These are phyloP conservation scores for Earliella scabrosa DNA, from an alignment of 1,284 basidiomycete species.

Conservation along the genomic window DNA sequence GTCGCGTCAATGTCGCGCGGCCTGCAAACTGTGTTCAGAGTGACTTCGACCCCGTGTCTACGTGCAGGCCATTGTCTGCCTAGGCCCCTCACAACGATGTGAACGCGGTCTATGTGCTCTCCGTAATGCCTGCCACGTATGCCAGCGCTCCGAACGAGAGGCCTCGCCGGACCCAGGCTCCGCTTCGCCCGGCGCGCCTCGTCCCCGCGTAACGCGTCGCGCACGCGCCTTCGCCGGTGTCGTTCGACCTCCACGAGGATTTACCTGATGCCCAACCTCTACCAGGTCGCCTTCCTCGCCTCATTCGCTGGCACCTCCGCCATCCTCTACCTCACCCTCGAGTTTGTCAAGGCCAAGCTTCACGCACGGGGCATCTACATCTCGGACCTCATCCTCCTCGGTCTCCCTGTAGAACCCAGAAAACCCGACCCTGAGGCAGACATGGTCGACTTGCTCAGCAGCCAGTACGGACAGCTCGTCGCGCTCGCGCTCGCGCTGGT, in stretches of 20 bases:
- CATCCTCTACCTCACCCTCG: conserved; percentile 48
- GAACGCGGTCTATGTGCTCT: too few relatives aligned
- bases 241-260: conserved; percentile 7
- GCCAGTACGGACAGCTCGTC: conserved; percentile 38
- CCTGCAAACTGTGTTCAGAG: not conserved
- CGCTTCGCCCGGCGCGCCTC: not conserved
- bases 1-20: not conserved
- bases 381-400: conserved; percentile 64
- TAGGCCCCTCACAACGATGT: too few relatives aligned
- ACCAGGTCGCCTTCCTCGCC: conserved; percentile 55
- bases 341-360: conserved; percentile 49
- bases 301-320: conserved; percentile 54
- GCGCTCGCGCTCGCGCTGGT: conserved; percentile 42
- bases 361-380: conserved; percentile 59
- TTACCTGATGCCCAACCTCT: conserved; percentile 43
- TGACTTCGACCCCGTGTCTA: too few relatives aligned
- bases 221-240: not conserved
- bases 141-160: not conserved
- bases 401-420: conserved; percentile 43
- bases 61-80: too few relatives aligned
- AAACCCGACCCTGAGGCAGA: conserved; percentile 10
- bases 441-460: conserved; percentile 27
- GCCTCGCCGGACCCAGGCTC: conserved; percentile 1
- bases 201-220: not conserved
- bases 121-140: not conserved